Percentiles rank a stretch among this genome's conserved stretches.
phyloP scores from a whole-genome alignment of 768 basidiomycete genomes.

The Termitomyces sp. region DNA sequence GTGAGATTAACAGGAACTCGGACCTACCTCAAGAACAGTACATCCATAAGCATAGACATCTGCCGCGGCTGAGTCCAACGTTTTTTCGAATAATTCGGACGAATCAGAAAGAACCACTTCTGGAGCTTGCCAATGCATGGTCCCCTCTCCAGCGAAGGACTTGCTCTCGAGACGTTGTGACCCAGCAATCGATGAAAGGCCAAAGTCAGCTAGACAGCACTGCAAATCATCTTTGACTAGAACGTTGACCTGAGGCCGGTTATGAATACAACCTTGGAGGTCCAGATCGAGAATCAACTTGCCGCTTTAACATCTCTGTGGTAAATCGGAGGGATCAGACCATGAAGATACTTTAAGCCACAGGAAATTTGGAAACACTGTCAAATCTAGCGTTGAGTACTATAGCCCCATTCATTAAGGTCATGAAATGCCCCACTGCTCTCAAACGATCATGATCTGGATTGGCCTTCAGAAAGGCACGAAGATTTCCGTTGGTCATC shows the following conservation, averaged over 20 bases:
- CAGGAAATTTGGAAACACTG: conserved; percentile 31
- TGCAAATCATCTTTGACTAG: conserved; percentile 10
- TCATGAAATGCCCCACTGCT: conserved; percentile 18
- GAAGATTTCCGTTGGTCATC: conserved; percentile 23
- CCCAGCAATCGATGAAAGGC: conserved; percentile 15
- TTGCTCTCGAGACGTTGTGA: conserved; percentile 14
- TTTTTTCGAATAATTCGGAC: background rate
- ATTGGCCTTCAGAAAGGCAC: conserved; percentile 22
- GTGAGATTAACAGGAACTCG: background rate
- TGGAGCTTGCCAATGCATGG: conserved; percentile 11
- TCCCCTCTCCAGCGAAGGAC: conserved; percentile 7
- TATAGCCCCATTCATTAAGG: background rate
- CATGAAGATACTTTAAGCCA: conserved; percentile 38
- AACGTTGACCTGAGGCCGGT: conserved; percentile 14
- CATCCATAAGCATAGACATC: conserved; percentile 19
- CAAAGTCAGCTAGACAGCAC: conserved; percentile 19
- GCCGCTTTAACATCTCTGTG: conserved; percentile 44
- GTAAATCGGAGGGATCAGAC: conserved; percentile 35
- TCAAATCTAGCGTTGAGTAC: background rate
- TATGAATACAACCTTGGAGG: background rate
- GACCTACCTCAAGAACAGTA: conserved; percentile 13
- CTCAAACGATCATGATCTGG: conserved; percentile 24
- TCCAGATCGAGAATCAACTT: background rate
- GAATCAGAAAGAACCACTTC: conserved; percentile 9
- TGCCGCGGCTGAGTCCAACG: conserved; percentile 3